These are phyloP conservation scores for Capsella rubella DNA, from an alignment of 441 rosid genomes.

Conservation along the genomic window DNA sequence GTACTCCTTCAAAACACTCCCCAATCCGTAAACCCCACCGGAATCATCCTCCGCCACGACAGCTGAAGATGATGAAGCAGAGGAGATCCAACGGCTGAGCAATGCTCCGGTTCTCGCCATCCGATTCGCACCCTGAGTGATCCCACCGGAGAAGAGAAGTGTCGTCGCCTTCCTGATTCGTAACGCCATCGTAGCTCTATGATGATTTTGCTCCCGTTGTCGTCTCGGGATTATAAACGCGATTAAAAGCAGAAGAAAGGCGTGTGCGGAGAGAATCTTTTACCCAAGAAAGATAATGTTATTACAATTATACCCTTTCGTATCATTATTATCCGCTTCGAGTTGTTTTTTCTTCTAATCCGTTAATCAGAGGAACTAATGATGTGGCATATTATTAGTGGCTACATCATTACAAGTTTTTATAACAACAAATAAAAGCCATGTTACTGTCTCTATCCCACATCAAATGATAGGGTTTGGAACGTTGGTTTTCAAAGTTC, in stretches of 20 bases:
- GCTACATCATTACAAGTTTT: too few relatives aligned
- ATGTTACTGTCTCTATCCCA: background rate
- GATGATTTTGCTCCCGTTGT: conserved; percentile 1
- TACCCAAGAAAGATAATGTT: background rate
- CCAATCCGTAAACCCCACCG: conserved; percentile 42
- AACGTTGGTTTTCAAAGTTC: background rate
- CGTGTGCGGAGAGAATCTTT: conserved; percentile 22
- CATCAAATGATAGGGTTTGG: background rate
- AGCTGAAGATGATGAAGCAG: conserved; percentile 49
- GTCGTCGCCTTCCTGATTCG: conserved; percentile 44
- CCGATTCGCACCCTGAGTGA: conserved; percentile 7
- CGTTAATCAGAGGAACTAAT: background rate
- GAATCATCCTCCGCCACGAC: conserved; percentile 43
- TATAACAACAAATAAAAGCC: background rate
- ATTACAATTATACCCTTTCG: conserved; percentile 41
- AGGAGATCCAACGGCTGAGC: conserved; percentile 43
- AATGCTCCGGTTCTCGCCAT: conserved; percentile 34
- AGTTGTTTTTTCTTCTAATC: conserved; percentile 22
- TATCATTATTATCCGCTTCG: background rate
- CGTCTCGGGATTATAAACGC: conserved; percentile 15
- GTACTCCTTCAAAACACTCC: conserved; percentile 73
- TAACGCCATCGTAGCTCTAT: conserved; percentile 44
- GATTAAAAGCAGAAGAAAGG: background rate
- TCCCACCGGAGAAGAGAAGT: conserved; percentile 31
- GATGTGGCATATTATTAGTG: background rate